A percentile compares a stretch with the other conserved stretches of the same genome.
These are phyloP conservation scores for Suhomyces vadensis DNA, from an alignment of 805 yeast genomes.

Conservation along the genomic window DNA sequence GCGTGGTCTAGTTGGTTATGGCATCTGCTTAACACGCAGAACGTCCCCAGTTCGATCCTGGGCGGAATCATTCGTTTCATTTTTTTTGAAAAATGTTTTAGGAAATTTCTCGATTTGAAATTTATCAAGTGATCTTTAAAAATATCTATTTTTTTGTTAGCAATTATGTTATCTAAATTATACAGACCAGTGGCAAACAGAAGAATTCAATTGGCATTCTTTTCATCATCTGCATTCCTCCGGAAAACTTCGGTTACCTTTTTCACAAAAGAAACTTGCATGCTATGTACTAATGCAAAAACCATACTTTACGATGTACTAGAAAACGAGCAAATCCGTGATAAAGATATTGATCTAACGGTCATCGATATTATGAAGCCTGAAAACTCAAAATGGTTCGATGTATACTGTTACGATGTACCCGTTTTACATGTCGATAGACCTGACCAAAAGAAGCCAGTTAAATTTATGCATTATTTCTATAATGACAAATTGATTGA, in stretches of 20 bases:
- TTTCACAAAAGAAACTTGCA: constrained; percentile 70
- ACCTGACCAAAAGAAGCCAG: constrained; percentile 44
- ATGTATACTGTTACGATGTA: constrained; percentile 71
- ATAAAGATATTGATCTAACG: constrained; percentile 32
- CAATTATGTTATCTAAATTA: background rate
- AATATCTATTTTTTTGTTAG: background rate
- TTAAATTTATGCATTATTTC: constrained; percentile 69
- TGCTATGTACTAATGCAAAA: constrained; percentile 67
- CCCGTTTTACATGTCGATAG: constrained; percentile 74
- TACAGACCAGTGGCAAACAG: background rate
- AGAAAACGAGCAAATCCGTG: constrained; percentile 25
- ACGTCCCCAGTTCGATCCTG: constrained; percentile 99
- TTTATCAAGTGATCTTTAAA: too few relatives aligned
- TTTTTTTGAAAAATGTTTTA: background rate
- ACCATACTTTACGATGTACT: constrained; percentile 47
- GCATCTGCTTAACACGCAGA: constrained; percentile 99
- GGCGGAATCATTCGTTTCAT: constrained; percentile 75
- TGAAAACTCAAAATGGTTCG: constrained; percentile 65
- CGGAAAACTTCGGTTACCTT: constrained; percentile 45
- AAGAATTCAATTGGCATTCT: background rate
- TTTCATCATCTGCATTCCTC: background rate
- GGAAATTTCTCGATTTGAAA: too few relatives aligned
- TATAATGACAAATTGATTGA: constrained; percentile 54
- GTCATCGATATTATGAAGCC: constrained; percentile 61
- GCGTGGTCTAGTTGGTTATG: constrained; percentile 99